phyloP scores from a whole-genome alignment of 106 monocot genomes.

The Posidonia australis region DNA sequence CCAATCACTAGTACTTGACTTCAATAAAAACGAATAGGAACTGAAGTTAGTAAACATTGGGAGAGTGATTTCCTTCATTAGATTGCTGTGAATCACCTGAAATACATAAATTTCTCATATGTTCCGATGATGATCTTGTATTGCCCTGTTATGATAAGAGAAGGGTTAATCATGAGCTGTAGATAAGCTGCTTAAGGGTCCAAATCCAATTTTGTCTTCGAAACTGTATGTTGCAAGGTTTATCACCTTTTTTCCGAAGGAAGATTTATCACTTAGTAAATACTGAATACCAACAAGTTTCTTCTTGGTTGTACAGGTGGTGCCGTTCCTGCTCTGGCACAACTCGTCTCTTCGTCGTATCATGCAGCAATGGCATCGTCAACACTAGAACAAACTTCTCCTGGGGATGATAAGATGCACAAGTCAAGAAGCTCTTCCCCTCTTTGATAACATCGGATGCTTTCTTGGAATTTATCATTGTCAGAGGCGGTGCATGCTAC shows the following conservation, averaged over 20 bases:
- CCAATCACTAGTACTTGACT: no score
- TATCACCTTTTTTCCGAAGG: no score
- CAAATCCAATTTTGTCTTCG: neutral
- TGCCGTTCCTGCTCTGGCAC: constrained; percentile 53
- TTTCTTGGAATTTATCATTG: no score
- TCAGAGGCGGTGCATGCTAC: no score
- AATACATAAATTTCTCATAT: neutral
- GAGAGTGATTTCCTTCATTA: no score
- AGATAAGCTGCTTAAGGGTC: neutral
- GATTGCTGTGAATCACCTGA: neutral
- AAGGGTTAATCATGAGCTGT: no score
- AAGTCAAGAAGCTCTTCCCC: constrained; percentile 4
- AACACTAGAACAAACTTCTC: neutral
- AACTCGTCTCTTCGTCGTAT: constrained; percentile 49
- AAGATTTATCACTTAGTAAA: no score
- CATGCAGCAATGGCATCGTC: constrained; percentile 31
- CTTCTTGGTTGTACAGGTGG: constrained; percentile 29
- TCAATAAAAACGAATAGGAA: no score
- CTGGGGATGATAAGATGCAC: neutral
- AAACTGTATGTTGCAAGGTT: neutral
- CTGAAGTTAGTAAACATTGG: no score
- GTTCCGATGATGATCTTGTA: neutral
- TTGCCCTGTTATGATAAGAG: no score
- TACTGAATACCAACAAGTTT: neutral
- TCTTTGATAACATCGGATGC: neutral